Base-by-base conservation (phyloP, 768 basidiomycete species). In the Phylloporus rhodoxanthus region DNA sequence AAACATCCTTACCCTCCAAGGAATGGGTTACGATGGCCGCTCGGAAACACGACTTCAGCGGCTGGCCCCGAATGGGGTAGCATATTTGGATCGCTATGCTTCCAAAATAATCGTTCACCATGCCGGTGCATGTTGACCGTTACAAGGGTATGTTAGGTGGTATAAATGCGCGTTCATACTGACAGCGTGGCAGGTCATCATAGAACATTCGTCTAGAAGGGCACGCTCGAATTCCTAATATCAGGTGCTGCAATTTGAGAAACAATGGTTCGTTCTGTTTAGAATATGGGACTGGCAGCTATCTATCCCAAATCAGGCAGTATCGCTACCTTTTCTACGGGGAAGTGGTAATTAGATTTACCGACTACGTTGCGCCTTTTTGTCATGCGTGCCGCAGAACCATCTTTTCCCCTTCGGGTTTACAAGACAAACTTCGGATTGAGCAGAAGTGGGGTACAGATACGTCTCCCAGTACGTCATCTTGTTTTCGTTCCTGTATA, bases 1-100 rank as follows among this genome's bases (percentile, higher is more conserved):
- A 40, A 4, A n/a, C 4, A 1, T 32, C 4, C 45, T 34, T 47
- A 50, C 58, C 41, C 30, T 40, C 4, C 40, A 26, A 8, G 7
- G 0, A 0, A 14, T 25, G 0, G 26, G 20, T 33, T 10, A 4
- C 5, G 19, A 4, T 21, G 8, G 6, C 15, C 15, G 3, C 4
- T 33, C n/a, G 32, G 32, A 33, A 15, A 36, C 17, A 8, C 17
- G 34, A 36, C 34, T 36, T 19, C 17, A 19, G 34, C 17, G 34
- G 17, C 10, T 36, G 5, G 17, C 34, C 34, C 17, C 17, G n/a
- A 36, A 17, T 19, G n/a, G 6, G 33, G n/a, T 33, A n/a, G 7
- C 13, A 13, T n/a, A 5, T 0, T 36, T 19, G 34, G 34, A 36
- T 19, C 9, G 10, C 1, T 19, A 19, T 9, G 34, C n/a, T 17